Evolutionary conservation across 805 yeast species (phyloP).

Genomic region (Schwanniomyces pseudopolymorphus): DNA sequence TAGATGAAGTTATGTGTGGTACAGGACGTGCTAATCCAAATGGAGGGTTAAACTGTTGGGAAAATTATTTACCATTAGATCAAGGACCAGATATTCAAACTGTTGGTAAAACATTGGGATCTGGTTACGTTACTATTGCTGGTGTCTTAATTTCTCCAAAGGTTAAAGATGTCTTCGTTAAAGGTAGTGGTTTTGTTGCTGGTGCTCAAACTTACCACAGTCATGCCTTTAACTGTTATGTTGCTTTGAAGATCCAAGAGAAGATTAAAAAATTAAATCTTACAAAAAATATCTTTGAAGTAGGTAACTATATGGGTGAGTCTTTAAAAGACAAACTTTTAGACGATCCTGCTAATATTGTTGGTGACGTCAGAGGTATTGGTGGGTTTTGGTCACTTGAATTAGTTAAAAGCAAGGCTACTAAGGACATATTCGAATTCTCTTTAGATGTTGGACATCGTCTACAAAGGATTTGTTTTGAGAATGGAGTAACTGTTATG

Average conservation of each 20-base stretch:
- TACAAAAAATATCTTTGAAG: conserved; percentile 38
- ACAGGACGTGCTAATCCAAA: conserved; percentile 28
- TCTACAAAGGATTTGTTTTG: conserved; percentile 34
- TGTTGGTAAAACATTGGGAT: conserved; percentile 32
- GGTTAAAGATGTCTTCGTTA: conserved; percentile 16
- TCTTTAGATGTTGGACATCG: conserved; percentile 34
- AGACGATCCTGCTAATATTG: conserved; percentile 17
- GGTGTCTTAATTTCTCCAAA: conserved; percentile 30
- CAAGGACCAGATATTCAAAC: conserved; percentile 32
- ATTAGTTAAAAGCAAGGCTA: conserved; percentile 50
- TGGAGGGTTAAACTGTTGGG: conserved; percentile 31
- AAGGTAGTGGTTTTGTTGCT: conserved; percentile 17
- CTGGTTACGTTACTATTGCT: conserved; percentile 31
- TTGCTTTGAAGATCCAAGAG: conserved; percentile 27
- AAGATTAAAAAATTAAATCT: conserved; percentile 32
- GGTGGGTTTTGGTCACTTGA: conserved; percentile 63
- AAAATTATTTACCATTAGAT: conserved; percentile 21
- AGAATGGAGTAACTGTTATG: conserved; percentile 50
- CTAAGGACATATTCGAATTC: conserved; percentile 49
- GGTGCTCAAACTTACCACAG: conserved; percentile 27
- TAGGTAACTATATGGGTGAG: conserved; percentile 45
- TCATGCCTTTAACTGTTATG: conserved; percentile 27
- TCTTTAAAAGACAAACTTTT: conserved; percentile 17
- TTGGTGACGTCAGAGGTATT: conserved; percentile 62
- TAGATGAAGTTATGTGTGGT: conserved; percentile 39